Percentiles rank a stretch among this genome's conserved stretches.
phyloP scores from a whole-genome alignment of 2,329 filamentous ascomycete genomes.

The Trichoderma polysporum region DNA sequence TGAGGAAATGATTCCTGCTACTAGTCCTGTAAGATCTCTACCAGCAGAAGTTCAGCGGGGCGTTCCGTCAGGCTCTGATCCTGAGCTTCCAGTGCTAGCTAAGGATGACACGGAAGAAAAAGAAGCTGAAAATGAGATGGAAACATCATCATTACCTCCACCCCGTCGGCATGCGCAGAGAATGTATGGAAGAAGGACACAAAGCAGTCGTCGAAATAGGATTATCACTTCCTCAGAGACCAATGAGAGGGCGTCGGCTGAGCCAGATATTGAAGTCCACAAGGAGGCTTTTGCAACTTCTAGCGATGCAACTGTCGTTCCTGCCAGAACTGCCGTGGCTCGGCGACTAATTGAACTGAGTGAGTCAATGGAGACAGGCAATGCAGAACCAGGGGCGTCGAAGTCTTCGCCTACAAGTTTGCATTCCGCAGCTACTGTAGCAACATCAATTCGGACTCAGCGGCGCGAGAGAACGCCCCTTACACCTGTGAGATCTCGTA shows the following conservation, averaged over 20 bases:
- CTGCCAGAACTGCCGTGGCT: neutral
- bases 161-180: slow-evolving; percentile 13
- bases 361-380: neutral
- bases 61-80: slow-evolving; percentile 29
- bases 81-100: slow-evolving; percentile 37
- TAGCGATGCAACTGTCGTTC: neutral
- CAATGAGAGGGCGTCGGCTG: neutral
- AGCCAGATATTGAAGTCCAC: neutral
- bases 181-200: neutral
- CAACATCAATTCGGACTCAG: slow-evolving; percentile 6
- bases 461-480: slow-evolving; percentile 25
- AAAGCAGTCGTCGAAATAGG: neutral
- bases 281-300: neutral
- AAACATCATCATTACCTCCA: slow-evolving; percentile 7
- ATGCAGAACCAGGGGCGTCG: neutral
- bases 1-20: slow-evolving; percentile 42
- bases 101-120: slow-evolving; percentile 24
- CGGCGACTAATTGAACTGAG: neutral
- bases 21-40: slow-evolving; percentile 37
- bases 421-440: neutral
- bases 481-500: slow-evolving; percentile 27
- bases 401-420: neutral
- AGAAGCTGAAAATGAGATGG: slow-evolving; percentile 21
- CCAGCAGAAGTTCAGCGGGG: slow-evolving; percentile 28
- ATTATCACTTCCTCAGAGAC: slow-evolving; percentile 4